Evolutionary conservation across 805 yeast genomes (phyloP).

Genomic region (Pichia cephalocereana): DNA sequence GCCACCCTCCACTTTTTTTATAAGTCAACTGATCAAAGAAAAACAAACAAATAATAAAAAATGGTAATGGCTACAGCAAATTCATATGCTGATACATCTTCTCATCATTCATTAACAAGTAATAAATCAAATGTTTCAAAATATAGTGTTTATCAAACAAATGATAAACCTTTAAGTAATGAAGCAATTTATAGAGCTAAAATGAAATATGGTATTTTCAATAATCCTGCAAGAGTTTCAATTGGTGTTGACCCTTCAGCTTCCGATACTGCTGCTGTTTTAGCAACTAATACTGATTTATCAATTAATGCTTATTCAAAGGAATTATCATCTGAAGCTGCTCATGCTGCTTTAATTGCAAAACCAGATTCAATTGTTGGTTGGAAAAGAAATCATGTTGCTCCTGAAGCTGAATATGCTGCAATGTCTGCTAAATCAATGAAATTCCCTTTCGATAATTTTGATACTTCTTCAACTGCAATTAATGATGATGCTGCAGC

Average conservation of each 20-base stretch:
- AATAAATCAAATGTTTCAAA: slow-evolving; percentile 19
- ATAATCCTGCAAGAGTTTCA: slow-evolving; percentile 39
- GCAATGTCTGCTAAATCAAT: slow-evolving; percentile 29
- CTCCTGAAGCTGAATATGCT: slow-evolving; percentile 40
- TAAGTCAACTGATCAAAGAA: neutral
- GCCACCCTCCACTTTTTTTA: no score
- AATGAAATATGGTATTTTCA: slow-evolving; percentile 56
- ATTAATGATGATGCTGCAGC: slow-evolving; percentile 31
- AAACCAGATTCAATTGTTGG: slow-evolving; percentile 36
- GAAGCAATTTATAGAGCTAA: slow-evolving; percentile 72
- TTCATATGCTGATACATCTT: slow-evolving; percentile 18
- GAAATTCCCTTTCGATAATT: slow-evolving; percentile 23
- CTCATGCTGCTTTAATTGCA: slow-evolving; percentile 50
- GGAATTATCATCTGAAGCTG: slow-evolving; percentile 51
- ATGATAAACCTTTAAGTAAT: slow-evolving; percentile 63
- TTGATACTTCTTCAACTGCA: slow-evolving; percentile 1
- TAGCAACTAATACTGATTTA: slow-evolving; percentile 60
- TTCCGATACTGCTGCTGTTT: slow-evolving; percentile 66
- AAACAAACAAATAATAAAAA: neutral
- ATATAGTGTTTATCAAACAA: slow-evolving; percentile 49
- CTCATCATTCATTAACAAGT: slow-evolving; percentile 20
- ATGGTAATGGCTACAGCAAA: slow-evolving; percentile 11
- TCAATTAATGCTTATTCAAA: slow-evolving; percentile 60
- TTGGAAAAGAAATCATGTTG: slow-evolving; percentile 38
- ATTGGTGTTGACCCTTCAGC: slow-evolving; percentile 63